phyloP scores from a whole-genome alignment of 768 basidiomycete species.

The Auricularia auricula-judae region DNA sequence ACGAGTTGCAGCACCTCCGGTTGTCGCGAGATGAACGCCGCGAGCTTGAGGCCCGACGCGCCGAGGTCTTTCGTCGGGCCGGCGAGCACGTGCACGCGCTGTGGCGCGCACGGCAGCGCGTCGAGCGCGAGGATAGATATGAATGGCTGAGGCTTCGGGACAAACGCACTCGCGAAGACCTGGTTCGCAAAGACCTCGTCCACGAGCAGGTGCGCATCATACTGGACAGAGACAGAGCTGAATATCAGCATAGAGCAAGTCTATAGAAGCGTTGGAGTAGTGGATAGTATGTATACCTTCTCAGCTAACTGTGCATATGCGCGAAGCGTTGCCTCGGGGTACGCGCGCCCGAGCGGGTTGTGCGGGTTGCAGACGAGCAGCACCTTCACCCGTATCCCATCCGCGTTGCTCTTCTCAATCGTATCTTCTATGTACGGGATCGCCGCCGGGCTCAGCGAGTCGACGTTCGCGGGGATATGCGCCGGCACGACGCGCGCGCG shows the following conservation, averaged over 20 bases:
- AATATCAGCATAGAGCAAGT: too few species aligned
- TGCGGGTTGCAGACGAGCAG: conserved; percentile 5
- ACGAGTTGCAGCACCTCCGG: not conserved
- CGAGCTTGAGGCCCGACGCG: not conserved
- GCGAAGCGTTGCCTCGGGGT: not conserved
- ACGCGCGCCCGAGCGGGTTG: conserved; percentile 1
- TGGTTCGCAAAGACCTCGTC: conserved; percentile 4
- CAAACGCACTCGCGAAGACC: not conserved
- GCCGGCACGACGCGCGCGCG: not conserved
- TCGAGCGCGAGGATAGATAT: not conserved
- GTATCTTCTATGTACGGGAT: not conserved
- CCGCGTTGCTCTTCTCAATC: not conserved
- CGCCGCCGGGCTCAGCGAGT: not conserved
- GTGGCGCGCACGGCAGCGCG: not conserved
- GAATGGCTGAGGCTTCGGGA: not conserved
- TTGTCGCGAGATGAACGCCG: not conserved
- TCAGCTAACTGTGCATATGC: not conserved
- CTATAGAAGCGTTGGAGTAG: not conserved
- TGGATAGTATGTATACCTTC: not conserved
- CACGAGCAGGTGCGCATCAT: not conserved
- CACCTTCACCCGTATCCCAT: not conserved
- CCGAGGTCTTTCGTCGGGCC: not conserved
- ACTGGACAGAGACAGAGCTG: not conserved
- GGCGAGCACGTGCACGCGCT: not conserved
- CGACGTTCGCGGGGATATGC: not conserved